A percentile compares a stretch with the other conserved stretches of the same genome.
Conservation (phyloP, 176 grass and related monocot genomes). For the Hsuehochloa calcarea region DNA sequence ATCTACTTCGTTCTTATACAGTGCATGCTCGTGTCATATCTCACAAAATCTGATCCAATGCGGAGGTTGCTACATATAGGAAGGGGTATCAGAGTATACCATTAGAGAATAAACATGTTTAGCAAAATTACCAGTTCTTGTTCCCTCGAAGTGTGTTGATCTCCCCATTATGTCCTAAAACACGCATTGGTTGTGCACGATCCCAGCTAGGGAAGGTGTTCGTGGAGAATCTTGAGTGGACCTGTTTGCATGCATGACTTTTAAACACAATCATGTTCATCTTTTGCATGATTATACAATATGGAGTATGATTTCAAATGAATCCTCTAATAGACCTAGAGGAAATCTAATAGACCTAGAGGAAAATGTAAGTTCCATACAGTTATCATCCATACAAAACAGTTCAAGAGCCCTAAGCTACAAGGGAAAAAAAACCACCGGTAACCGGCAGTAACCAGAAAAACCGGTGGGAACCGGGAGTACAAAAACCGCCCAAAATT, state of each 20-base stretch:
- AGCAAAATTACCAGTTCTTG: constrained; percentile 48
- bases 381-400: constrained; percentile 42
- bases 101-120: background rate
- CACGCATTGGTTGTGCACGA: constrained; percentile 62
- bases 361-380: background rate
- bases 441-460: too few species aligned
- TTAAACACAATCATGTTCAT: constrained; percentile 4
- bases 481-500: too few species aligned
- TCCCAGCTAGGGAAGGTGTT: constrained; percentile 78
- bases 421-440: too few species aligned
- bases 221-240: constrained; percentile 68
- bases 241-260: constrained; percentile 50
- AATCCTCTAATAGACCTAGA: background rate
- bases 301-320: constrained; percentile 1
- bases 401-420: constrained; percentile 11
- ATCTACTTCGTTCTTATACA: too few species aligned
- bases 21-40: too few species aligned
- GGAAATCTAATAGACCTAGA: background rate
- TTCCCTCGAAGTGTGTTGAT: constrained; percentile 71
- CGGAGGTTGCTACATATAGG: too few species aligned
- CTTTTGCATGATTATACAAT: constrained; percentile 8
- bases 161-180: constrained; percentile 67
- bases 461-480: too few species aligned
- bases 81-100: too few species aligned
- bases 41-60: too few species aligned